Percentiles rank a stretch among this genome's conserved stretches.
Conservation (phyloP, 805 yeast genomes). For the Wickerhamomyces strasburgensis region DNA sequence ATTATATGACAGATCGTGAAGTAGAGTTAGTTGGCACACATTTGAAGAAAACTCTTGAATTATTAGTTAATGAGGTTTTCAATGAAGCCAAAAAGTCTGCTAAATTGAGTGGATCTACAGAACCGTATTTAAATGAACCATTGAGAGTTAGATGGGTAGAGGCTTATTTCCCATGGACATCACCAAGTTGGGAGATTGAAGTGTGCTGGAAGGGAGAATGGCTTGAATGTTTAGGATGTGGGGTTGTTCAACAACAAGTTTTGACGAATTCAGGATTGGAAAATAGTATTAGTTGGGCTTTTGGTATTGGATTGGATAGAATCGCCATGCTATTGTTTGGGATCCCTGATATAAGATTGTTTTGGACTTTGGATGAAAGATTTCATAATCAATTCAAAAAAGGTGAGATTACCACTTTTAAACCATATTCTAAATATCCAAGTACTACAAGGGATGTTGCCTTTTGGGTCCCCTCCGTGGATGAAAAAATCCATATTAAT, state of each 20-base stretch:
- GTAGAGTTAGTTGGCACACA: slow-evolving; percentile 68
- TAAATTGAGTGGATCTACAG: slow-evolving; percentile 51
- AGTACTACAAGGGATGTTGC: slow-evolving; percentile 83
- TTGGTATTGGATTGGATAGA: slow-evolving; percentile 92
- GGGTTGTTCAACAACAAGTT: slow-evolving; percentile 78
- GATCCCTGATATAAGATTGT: slow-evolving; percentile 88
- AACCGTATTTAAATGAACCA: slow-evolving; percentile 64
- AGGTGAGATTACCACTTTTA: slow-evolving; percentile 65
- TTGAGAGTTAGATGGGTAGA: slow-evolving; percentile 90
- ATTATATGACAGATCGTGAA: slow-evolving; percentile 64
- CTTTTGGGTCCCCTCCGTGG: slow-evolving; percentile 69
- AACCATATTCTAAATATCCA: slow-evolving; percentile 88
- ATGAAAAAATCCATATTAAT: slow-evolving; percentile 57
- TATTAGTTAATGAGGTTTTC: slow-evolving; percentile 77
- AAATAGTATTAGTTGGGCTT: slow-evolving; percentile 89
- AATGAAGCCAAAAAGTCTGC: slow-evolving; percentile 63
- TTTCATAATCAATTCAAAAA: slow-evolving; percentile 67
- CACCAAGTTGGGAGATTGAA: slow-evolving; percentile 97
- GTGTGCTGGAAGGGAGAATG: slow-evolving; percentile 99
- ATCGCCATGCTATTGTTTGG: slow-evolving; percentile 94
- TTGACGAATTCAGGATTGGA: slow-evolving; percentile 65
- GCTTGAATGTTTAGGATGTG: slow-evolving; percentile 97
- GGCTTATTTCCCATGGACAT: slow-evolving; percentile 96
- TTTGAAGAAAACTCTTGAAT: slow-evolving; percentile 80
- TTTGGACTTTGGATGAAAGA: slow-evolving; percentile 84